Evolutionary conservation across 257 asterid species (phyloP), one percentile per base, ranked within the genome.

Genomic region (Solanum lycopersicoides): DNA sequence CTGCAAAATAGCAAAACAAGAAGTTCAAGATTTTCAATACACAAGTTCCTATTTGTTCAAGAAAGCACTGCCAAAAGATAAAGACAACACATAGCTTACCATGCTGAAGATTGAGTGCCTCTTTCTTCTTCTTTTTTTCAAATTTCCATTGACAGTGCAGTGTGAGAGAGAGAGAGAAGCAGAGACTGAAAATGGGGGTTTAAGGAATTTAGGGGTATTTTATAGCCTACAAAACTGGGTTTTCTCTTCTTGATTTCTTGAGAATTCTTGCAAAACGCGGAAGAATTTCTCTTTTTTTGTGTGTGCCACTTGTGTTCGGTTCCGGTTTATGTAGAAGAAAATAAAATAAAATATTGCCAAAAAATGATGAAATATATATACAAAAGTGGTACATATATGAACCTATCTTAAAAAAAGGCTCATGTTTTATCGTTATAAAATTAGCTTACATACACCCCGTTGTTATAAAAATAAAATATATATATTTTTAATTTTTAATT

Each of bases 1-100:
- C 99, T 96, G 93, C 7, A 60, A 63, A 66, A 65, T 37, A 16
- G 16, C 15, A 32, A 72, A 71, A 47, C 66, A 45, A 79, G 21
- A 80, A 80, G 12, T 47, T 80, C 2, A 80, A 42, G 60, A 76
- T 75, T 75, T 75, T 39, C 56, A 39, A 39, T 41, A 23, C 56
- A 39, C 25, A 42, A 74, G 53, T 74, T 74, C 53, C 18, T 9
- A 18, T 18, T 3, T 73, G 11, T 44, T 25, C 37, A 23, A 75
- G 30, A 42, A 14, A 35, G 9, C 13, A 73, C 30, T 39, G 14
- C 11, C 18, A 23, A 18, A 23, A 76, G 83, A 42, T 23, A 42
- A 16, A 42, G n/a, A 77, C 34, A 25, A 11, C 39, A 25, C 65
- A 44, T 25, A 79, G 65, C 65, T 79, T 79, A 79, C 84, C 84